Conservation (phyloP, 495 filamentous ascomycete genomes). For the Hypoxylon fuscum region DNA sequence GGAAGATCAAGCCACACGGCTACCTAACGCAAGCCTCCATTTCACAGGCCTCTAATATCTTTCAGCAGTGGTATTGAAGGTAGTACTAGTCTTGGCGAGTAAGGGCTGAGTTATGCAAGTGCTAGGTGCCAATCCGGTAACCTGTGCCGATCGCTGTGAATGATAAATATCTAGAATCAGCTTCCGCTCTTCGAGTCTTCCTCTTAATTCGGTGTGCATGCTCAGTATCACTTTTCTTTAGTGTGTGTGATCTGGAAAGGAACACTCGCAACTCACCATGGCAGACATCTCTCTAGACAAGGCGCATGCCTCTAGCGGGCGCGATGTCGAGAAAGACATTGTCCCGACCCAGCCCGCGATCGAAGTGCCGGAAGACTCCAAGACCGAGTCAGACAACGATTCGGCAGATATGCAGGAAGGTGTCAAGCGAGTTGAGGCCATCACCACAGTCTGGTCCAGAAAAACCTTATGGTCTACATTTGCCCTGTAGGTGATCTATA, state of each 20-base stretch:
- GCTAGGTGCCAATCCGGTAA: no score
- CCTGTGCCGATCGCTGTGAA: no score
- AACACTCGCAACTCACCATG: conserved; percentile 3
- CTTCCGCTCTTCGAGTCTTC: not conserved
- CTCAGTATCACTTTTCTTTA: not conserved
- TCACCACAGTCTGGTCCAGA: conserved; percentile 46
- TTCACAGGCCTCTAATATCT: not conserved
- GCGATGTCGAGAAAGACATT: conserved; percentile 28
- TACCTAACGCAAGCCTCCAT: not conserved
- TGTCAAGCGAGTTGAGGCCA: conserved; percentile 47
- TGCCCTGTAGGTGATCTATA: conserved; percentile 25
- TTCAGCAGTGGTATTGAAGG: not conserved
- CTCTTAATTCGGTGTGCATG: not conserved
- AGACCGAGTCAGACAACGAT: conserved; percentile 22
- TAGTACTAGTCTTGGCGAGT: conserved; percentile 7
- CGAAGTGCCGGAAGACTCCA: conserved; percentile 28
- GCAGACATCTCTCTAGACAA: conserved; percentile 3
- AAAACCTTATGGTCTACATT: conserved; percentile 42
- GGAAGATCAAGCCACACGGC: conserved; percentile 1
- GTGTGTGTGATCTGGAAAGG: not conserved
- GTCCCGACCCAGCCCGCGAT: conserved; percentile 5
- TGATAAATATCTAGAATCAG: no score
- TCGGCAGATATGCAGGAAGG: conserved; percentile 37
- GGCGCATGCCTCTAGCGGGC: conserved; percentile 9
- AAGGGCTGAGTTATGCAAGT: not conserved